Conservation (phyloP, 805 yeast genomes). For the Candida parachauliodes region DNA sequence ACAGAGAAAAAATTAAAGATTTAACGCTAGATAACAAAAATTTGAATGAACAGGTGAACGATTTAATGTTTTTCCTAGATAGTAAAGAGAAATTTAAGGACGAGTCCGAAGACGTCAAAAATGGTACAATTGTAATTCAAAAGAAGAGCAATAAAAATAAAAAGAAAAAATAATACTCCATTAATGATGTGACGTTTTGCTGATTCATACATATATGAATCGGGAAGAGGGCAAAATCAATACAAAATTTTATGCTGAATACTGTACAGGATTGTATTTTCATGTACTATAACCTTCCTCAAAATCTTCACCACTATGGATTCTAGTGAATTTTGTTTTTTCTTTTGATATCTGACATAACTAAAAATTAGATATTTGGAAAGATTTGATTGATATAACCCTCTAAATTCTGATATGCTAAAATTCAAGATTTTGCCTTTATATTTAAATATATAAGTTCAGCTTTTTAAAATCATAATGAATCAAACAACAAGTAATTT, state of each 20-base stretch:
- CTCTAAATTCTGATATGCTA: conserved; percentile 8
- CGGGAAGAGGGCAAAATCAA: too few species aligned
- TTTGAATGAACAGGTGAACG: conserved; percentile 61
- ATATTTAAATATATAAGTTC: background rate
- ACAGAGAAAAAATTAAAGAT: conserved; percentile 19
- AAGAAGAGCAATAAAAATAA: conserved; percentile 14
- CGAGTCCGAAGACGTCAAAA: conserved; percentile 66
- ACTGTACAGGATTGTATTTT: background rate
- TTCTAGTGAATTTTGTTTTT: too few species aligned
- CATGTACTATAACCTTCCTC: conserved; percentile 1
- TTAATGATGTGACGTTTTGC: background rate
- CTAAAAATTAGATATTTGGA: conserved; percentile 6
- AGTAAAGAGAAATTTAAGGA: conserved; percentile 68
- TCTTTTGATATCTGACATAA: conserved; percentile 6
- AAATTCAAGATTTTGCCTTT: conserved; percentile 7
- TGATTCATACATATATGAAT: background rate
- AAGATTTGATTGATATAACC: conserved; percentile 5
- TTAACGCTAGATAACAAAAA: conserved; percentile 44
- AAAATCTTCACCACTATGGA: conserved; percentile 3
- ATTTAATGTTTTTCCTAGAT: conserved; percentile 77
- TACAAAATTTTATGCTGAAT: too few species aligned
- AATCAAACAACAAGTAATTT: background rate
- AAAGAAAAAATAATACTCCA: conserved; percentile 7
- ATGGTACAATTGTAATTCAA: conserved; percentile 60
- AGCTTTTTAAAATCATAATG: background rate